These are phyloP conservation scores for Alternaria sp. DNA, from an alignment of 2,329 filamentous ascomycete species.

Conservation along the genomic window DNA sequence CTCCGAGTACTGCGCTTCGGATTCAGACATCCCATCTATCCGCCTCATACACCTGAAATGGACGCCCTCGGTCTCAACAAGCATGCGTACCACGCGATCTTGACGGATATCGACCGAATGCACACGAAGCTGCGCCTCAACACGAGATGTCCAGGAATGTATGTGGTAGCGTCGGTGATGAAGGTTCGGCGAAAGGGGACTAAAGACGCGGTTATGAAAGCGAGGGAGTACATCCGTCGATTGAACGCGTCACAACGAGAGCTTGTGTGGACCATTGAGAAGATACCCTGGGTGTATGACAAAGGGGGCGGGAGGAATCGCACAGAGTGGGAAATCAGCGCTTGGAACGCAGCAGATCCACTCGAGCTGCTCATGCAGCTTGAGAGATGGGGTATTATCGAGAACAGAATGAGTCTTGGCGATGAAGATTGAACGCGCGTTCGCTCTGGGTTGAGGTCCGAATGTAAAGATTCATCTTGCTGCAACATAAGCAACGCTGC, in stretches of 20 bases:
- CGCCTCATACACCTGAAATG: constrained; percentile 35
- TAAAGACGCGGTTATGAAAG: constrained; percentile 21
- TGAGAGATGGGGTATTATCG: constrained; percentile 33
- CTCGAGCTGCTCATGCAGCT: constrained; percentile 30
- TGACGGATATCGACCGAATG: constrained; percentile 25
- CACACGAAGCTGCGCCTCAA: constrained; percentile 5
- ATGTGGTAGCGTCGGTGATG: constrained; percentile 12
- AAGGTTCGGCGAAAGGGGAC: constrained; percentile 20
- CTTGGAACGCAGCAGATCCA: constrained; percentile 31
- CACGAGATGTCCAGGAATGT: constrained; percentile 4
- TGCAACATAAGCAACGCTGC: not conserved
- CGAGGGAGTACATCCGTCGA: constrained; percentile 28
- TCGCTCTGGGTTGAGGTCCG: not conserved
- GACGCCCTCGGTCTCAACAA: constrained; percentile 25
- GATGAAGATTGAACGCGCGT: constrained; percentile 21
- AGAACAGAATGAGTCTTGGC: constrained; percentile 26
- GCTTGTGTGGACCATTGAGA: constrained; percentile 35
- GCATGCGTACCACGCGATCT: constrained; percentile 18
- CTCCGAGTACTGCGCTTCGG: constrained; percentile 29
- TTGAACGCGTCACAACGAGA: constrained; percentile 24
- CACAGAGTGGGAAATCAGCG: constrained; percentile 35
- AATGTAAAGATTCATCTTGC: not conserved
- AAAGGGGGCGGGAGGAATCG: constrained; percentile 16
- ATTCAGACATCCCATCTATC: constrained; percentile 30
- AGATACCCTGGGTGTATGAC: constrained; percentile 31